Evolutionary conservation across 768 basidiomycete genomes (phyloP), one percentile per base, ranked within the genome.

Genomic region (Suillus bovinus): DNA sequence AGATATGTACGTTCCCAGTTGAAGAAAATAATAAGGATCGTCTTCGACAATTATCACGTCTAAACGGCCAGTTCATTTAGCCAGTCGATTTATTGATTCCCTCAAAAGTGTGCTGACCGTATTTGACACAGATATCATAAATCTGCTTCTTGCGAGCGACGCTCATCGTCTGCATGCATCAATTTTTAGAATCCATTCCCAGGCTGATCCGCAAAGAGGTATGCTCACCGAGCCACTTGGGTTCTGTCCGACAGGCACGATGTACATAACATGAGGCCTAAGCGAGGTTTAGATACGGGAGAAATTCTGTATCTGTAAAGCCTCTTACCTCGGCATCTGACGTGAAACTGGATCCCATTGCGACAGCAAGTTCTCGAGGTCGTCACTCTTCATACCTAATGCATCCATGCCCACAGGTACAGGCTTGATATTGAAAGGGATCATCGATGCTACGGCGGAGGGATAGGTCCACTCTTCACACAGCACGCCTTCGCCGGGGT

Each of bases 11-110:
- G 74, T 64, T 0, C 82, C 84, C 64, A 85, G 75, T 70, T 91
- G 90, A 27, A 92, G 77, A 77, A 91, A 90, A 74, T 84, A 87
- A 73, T 93, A 92, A 4, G 92, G 91, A 73, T 93, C 91, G 67
- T 94, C 91, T 77, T 93, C 91, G 59, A 89, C 85, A 63, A 91
- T 91, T 66, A 92, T 86, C 27, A 92, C 72, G 66, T 93, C 86
- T 89, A 46, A 56, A 27, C 27, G 27, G 11, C 36, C 16, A 4
- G 17, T 3, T 56, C 16, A 17, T 10, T 55, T 20, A 44, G 36
- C 42, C 22, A 17, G n/a, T 29, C 4, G 16, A 49, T 33, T 61
- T 24, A 13, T 27, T 3, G 14, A 50, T 34, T 61, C n/a, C 31
- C 22, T 5, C 6, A 10, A 27, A 22, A 47, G 22, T 44, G 17